Conservation (phyloP, 768 basidiomycete species). For the Lepiota brunneoincarnata region DNA sequence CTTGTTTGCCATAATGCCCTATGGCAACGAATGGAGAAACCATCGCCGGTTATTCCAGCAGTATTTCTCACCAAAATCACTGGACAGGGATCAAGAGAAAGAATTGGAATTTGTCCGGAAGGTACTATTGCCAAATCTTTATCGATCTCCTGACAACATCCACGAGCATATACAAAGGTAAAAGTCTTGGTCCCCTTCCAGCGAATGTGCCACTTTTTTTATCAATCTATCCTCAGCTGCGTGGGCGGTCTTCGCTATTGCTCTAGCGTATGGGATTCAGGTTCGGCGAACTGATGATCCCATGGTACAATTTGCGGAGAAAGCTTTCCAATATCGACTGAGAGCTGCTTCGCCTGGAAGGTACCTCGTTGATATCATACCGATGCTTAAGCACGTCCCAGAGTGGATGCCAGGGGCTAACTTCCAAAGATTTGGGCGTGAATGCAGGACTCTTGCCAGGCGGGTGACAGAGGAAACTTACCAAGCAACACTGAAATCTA, state of each 20-base stretch:
- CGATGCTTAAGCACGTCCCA: slow-evolving; percentile 12
- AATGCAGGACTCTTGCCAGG: background rate
- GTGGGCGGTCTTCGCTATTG: slow-evolving; percentile 3
- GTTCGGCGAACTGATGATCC: slow-evolving; percentile 6
- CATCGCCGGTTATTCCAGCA: slow-evolving; percentile 38
- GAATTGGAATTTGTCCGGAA: background rate
- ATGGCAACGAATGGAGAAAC: slow-evolving; percentile 32
- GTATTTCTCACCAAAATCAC: slow-evolving; percentile 26
- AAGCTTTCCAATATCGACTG: background rate
- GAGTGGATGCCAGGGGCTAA: slow-evolving; percentile 13
- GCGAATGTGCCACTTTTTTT: too few relatives aligned
- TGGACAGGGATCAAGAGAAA: slow-evolving; percentile 7
- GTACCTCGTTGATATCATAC: slow-evolving; percentile 13
- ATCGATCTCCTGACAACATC: background rate
- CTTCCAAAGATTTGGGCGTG: slow-evolving; percentile 6
- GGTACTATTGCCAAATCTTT: background rate
- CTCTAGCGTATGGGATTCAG: slow-evolving; percentile 8
- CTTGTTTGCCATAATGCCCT: slow-evolving; percentile 6
- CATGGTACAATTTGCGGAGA: slow-evolving; percentile 6
- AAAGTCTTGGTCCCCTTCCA: background rate
- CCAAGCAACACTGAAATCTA: background rate
- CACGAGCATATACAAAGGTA: slow-evolving; percentile 1
- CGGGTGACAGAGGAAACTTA: background rate
- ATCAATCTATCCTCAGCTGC: background rate
- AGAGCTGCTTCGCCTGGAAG: slow-evolving; percentile 7